A percentile compares a stretch with the other conserved stretches of the same genome.
phyloP scores from a whole-genome alignment of 768 basidiomycete species.

The Termitomyces eurrhizus region DNA sequence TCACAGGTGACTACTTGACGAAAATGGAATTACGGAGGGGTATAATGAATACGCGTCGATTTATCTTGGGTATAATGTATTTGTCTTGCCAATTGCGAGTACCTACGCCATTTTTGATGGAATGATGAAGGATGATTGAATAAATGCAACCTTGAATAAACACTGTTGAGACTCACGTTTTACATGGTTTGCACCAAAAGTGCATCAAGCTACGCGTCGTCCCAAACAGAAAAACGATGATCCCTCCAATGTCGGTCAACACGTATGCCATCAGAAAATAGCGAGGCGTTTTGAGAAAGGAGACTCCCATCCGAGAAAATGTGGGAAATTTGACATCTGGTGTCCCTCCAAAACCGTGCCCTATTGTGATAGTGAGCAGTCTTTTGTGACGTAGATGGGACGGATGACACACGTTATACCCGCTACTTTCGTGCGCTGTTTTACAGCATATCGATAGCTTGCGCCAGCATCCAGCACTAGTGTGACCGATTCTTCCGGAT shows the following conservation, averaged over 20 bases:
- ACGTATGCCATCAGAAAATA: slow-evolving; percentile 48
- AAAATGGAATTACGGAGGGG: neutral
- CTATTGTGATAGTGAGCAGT: slow-evolving; percentile 25
- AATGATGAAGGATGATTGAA: neutral
- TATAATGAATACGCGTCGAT: neutral
- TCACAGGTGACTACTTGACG: neutral
- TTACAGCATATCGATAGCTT: slow-evolving; percentile 66
- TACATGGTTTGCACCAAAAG: neutral
- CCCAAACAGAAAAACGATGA: slow-evolving; percentile 61
- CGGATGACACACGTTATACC: slow-evolving; percentile 57
- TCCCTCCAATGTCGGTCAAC: slow-evolving; percentile 69
- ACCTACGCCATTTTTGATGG: neutral
- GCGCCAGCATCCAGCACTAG: slow-evolving; percentile 68
- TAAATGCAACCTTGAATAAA: neutral
- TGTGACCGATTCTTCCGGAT: slow-evolving; percentile 60
- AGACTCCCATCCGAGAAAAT: slow-evolving; percentile 41
- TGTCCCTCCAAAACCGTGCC: slow-evolving; percentile 63
- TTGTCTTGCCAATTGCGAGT: neutral
- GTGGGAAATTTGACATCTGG: slow-evolving; percentile 57
- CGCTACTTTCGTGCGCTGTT: slow-evolving; percentile 59
- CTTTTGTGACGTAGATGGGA: slow-evolving; percentile 3
- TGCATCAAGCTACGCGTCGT: slow-evolving; percentile 30
- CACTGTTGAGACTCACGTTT: slow-evolving; percentile 1
- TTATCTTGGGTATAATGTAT: slow-evolving; percentile 9
- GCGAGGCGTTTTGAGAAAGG: slow-evolving; percentile 18